Conservation (phyloP, 768 basidiomycete species). For the Tricholoma sp. region DNA sequence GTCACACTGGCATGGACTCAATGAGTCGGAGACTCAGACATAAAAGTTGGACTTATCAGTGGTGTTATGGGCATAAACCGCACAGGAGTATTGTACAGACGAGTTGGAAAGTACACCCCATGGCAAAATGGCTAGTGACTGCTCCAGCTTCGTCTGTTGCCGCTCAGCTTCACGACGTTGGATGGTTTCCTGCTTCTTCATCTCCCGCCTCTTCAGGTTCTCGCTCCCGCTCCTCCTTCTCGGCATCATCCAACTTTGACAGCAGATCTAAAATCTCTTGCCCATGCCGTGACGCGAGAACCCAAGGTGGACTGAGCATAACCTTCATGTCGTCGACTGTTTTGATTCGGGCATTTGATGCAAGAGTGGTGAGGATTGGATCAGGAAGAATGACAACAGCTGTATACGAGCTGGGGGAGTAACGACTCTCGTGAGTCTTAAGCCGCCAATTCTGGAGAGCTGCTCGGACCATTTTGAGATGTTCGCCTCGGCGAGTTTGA, state of each 20-base stretch:
- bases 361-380: slow-evolving; percentile 18
- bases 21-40: too few relatives aligned
- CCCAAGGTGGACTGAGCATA: slow-evolving; percentile 3
- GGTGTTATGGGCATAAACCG: too few relatives aligned
- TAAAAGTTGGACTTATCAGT: too few relatives aligned
- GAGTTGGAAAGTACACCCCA: too few relatives aligned
- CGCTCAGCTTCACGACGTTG: too few relatives aligned
- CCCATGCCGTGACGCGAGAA: slow-evolving; percentile 16
- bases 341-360: slow-evolving; percentile 11
- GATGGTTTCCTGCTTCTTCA: too few relatives aligned
- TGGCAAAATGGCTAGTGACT: too few relatives aligned
- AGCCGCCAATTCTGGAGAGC: slow-evolving; percentile 10
- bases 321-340: slow-evolving; percentile 12
- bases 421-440: background rate
- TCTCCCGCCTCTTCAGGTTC: too few relatives aligned
- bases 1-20: too few relatives aligned
- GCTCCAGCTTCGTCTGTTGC: too few relatives aligned
- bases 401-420: slow-evolving; percentile 12
- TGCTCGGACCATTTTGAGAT: slow-evolving; percentile 10
- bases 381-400: slow-evolving; percentile 20
- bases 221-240: too few relatives aligned
- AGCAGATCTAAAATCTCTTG: slow-evolving; percentile 15
- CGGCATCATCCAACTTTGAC: slow-evolving; percentile 2
- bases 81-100: too few relatives aligned
- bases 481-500: slow-evolving; percentile 9